phyloP scores from a whole-genome alignment of 148 eudicot genomes.

The Chenopodium album region DNA sequence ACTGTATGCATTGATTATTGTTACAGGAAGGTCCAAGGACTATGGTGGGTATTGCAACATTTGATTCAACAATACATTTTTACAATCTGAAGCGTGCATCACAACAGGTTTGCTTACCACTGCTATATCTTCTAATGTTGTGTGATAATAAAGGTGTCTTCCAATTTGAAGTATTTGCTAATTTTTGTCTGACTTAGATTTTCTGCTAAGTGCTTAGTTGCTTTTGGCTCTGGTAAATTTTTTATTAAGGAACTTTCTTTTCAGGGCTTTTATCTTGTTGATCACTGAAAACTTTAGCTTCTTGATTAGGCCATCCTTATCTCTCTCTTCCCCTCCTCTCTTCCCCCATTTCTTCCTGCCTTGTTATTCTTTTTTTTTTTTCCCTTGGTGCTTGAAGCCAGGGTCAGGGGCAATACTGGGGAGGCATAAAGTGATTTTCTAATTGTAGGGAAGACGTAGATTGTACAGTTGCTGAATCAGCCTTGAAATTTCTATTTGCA shows the following conservation, averaged over 20 bases:
- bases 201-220: neutral
- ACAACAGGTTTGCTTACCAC: conserved; percentile 63
- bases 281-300: neutral
- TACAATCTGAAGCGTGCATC: conserved; percentile 84
- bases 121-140: neutral
- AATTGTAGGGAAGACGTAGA: neutral
- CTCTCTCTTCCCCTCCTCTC: neutral
- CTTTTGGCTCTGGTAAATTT: neutral
- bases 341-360: neutral
- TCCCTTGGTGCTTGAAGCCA: neutral
- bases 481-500: neutral
- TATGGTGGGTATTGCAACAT: conserved; percentile 90
- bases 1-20: conserved; percentile 9
- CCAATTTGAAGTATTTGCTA: neutral
- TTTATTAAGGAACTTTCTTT: neutral
- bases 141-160: neutral
- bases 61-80: conserved; percentile 87
- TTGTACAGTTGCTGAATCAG: too few species aligned
- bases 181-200: neutral
- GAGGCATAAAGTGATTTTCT: neutral
- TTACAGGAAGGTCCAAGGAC: conserved; percentile 89
- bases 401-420: neutral
- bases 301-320: neutral
- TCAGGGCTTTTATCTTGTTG: neutral
- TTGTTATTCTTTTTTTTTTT: neutral